A percentile compares a stretch with the other conserved stretches of the same genome.
Conservation (phyloP, 2,329 filamentous ascomycete genomes). For the Fusarium nelsonii region DNA sequence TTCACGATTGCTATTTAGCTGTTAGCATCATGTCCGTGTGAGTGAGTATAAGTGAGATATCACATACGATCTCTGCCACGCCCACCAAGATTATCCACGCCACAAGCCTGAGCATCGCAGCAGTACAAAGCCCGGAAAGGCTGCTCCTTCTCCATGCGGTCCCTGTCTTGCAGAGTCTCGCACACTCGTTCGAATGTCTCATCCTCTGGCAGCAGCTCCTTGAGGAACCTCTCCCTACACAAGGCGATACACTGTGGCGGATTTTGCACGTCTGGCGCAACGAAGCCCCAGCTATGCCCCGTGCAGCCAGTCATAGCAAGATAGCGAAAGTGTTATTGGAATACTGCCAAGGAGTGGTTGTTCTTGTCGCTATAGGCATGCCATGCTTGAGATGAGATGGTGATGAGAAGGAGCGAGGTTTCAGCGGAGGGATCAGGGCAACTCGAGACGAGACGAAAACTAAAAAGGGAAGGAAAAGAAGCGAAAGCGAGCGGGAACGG, state of each 20-base stretch:
- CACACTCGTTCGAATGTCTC: constrained; percentile 53
- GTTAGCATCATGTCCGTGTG: constrained; percentile 25
- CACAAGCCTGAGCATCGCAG: constrained; percentile 64
- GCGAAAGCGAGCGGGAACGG: constrained; percentile 18
- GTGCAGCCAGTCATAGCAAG: constrained; percentile 36
- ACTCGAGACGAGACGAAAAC: constrained; percentile 37
- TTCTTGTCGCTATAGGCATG: constrained; percentile 21
- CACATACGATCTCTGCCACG: constrained; percentile 60
- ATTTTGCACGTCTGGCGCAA: constrained; percentile 49
- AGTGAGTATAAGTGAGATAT: background rate
- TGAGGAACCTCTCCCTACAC: constrained; percentile 53
- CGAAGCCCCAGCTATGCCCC: constrained; percentile 48
- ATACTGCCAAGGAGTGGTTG: constrained; percentile 2
- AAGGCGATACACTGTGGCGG: constrained; percentile 52
- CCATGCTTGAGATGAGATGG: background rate
- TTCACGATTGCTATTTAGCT: constrained; percentile 61
- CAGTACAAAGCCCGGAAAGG: constrained; percentile 63
- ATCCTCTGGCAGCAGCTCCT: constrained; percentile 44
- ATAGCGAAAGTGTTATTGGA: background rate
- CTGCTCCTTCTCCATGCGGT: constrained; percentile 43
- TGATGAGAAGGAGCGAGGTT: constrained; percentile 24
- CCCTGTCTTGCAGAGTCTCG: constrained; percentile 48
- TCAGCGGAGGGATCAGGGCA: constrained; percentile 40
- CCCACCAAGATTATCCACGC: constrained; percentile 55
- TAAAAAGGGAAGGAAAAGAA: constrained; percentile 13